phyloP scores from a whole-genome alignment of 139 green algal species.

The Coccomyxa sp. region DNA sequence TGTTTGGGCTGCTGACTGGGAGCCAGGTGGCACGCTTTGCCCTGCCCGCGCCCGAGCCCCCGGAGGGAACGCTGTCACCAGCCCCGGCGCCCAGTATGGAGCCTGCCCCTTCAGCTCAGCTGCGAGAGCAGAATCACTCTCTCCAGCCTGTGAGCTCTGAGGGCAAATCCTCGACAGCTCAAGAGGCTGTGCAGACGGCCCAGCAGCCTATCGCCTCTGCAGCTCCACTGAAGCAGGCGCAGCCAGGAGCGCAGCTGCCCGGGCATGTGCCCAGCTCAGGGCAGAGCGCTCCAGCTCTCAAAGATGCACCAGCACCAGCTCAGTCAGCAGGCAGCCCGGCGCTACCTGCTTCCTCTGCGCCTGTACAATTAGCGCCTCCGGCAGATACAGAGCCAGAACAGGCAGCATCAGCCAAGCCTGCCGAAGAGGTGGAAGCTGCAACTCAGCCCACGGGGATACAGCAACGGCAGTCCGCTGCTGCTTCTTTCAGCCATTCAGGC shows the following conservation, averaged over 20 bases:
- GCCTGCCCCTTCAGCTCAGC: background rate
- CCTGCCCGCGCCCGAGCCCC: conserved; percentile 47
- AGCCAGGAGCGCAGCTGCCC: background rate
- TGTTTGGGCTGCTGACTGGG: conserved; percentile 68
- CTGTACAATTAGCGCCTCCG: background rate
- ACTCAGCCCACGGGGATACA: too few relatives aligned
- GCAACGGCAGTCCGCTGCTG: too few relatives aligned
- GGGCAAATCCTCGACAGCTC: background rate
- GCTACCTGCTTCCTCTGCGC: background rate
- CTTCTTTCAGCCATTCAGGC: too few relatives aligned
- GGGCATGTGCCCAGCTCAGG: background rate
- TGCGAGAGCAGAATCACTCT: background rate
- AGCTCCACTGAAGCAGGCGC: background rate
- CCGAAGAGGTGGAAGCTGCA: background rate
- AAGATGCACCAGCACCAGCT: background rate
- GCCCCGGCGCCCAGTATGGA: background rate
- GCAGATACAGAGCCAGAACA: background rate
- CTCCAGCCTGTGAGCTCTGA: background rate
- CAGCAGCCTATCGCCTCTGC: background rate
- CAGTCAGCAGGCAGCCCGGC: background rate
- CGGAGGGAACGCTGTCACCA: background rate
- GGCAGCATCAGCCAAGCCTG: background rate
- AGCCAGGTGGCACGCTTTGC: conserved; percentile 51
- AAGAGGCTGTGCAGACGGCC: background rate
- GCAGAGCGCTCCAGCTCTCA: background rate